Evolutionary conservation across 129 eudicot species (phyloP).

Genomic region (Glebionis coronaria): DNA sequence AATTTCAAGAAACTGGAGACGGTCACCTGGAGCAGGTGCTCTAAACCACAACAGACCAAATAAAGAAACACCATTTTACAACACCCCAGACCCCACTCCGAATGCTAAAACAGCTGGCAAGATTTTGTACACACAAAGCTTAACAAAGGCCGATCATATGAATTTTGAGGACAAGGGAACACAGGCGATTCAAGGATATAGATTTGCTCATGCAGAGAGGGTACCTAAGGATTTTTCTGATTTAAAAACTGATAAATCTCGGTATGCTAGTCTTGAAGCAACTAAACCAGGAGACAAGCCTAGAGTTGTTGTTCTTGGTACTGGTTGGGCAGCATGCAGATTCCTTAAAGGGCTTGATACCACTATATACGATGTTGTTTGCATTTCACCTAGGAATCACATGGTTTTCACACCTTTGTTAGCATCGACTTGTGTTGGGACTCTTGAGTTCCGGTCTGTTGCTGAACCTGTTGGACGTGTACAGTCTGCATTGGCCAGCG

Average conservation of each 20-base stretch:
- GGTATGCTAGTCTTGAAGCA: conserved; percentile 69
- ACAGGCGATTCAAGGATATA: conserved; percentile 42
- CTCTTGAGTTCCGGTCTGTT: conserved; percentile 91
- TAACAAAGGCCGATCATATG: conserved; percentile 26
- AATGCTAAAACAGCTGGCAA: conserved; percentile 28
- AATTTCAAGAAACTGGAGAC: conserved; percentile 62
- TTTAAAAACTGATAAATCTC: conserved; percentile 37
- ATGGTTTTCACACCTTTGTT: conserved; percentile 97
- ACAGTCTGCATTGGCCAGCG: conserved; percentile 73
- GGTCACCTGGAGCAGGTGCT: conserved; percentile 40
- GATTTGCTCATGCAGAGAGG: conserved; percentile 52
- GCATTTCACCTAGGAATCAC: conserved; percentile 93
- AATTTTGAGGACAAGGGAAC: conserved; percentile 50
- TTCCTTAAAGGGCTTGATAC: conserved; percentile 89
- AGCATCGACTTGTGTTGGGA: conserved; percentile 97
- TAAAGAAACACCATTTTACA: conserved; percentile 23
- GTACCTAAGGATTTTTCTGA: conserved; percentile 37
- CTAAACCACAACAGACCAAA: conserved; percentile 35
- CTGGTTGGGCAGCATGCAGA: conserved; percentile 96
- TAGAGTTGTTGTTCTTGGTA: conserved; percentile 85
- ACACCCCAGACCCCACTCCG: background rate
- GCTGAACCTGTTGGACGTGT: conserved; percentile 80
- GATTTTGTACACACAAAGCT: conserved; percentile 31
- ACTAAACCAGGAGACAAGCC: conserved; percentile 89
- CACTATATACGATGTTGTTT: conserved; percentile 66